Conservation (phyloP, 306 rosid genomes). For the Rosa chinensis region DNA sequence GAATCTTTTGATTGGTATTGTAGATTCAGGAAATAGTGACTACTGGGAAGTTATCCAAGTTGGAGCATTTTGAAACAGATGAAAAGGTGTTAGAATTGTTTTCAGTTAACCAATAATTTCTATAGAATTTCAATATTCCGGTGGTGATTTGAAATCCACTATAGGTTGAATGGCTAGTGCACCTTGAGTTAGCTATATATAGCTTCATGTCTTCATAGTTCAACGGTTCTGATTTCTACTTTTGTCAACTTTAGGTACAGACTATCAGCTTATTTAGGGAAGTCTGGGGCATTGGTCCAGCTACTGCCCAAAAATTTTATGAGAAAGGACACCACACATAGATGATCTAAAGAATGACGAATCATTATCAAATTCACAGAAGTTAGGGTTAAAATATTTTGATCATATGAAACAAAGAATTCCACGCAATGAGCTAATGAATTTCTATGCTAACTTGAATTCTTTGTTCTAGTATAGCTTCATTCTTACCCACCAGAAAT, state of each 20-base stretch:
- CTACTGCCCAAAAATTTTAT: conserved; percentile 83
- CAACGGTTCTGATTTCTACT: conserved; percentile 9
- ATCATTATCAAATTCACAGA: conserved; percentile 73
- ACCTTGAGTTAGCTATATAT: not conserved
- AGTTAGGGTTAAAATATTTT: conserved; percentile 84
- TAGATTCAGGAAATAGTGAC: conserved; percentile 96
- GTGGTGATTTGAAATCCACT: not conserved
- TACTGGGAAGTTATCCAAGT: conserved; percentile 77
- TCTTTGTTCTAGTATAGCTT: not conserved
- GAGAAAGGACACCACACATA: conserved; percentile 81
- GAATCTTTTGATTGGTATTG: conserved; percentile 30
- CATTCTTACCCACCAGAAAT: conserved; percentile 4
- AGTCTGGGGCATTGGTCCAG: conserved; percentile 96
- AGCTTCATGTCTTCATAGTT: not conserved
- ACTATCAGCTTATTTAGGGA: conserved; percentile 88
- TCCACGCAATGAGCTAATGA: conserved; percentile 73
- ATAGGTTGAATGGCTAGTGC: conserved; percentile 4
- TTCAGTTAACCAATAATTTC: conserved; percentile 8
- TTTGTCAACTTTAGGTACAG: conserved; percentile 57
- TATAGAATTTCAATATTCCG: not conserved
- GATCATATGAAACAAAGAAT: conserved; percentile 80
- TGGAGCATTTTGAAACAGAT: conserved; percentile 86
- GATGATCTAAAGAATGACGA: conserved; percentile 71
- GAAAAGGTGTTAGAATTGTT: conserved; percentile 67
- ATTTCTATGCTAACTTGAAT: conserved; percentile 11